These are phyloP conservation scores for Suillus tomentosus DNA, from an alignment of 768 basidiomycete species.

Conservation along the genomic window DNA sequence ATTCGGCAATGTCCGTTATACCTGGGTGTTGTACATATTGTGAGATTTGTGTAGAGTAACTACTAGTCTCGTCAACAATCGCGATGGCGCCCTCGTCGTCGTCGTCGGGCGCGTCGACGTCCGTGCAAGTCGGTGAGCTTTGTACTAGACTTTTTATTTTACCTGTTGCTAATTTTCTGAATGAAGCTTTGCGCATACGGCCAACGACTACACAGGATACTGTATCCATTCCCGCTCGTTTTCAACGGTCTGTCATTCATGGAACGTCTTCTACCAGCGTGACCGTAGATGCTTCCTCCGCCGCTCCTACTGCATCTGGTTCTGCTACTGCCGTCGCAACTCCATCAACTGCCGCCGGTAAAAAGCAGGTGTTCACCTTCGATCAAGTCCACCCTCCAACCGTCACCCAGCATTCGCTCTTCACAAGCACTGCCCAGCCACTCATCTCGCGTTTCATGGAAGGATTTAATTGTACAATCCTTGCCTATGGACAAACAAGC, in stretches of 20 bases:
- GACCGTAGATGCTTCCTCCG: slow-evolving; percentile 72
- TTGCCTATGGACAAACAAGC: slow-evolving; percentile 37
- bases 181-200: slow-evolving; percentile 83
- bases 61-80: slow-evolving; percentile 25
- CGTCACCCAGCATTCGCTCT: slow-evolving; percentile 84
- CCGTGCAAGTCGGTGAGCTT: slow-evolving; percentile 90
- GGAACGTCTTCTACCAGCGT: slow-evolving; percentile 74
- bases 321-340: slow-evolving; percentile 51
- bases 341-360: slow-evolving; percentile 51
- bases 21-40: background rate
- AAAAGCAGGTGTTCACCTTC: slow-evolving; percentile 88
- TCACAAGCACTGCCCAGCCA: slow-evolving; percentile 80
- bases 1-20: slow-evolving; percentile 7
- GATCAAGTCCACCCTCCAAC: slow-evolving; percentile 92
- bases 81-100: slow-evolving; percentile 76
- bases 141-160: background rate
- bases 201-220: slow-evolving; percentile 85
- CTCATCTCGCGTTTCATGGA: slow-evolving; percentile 86
- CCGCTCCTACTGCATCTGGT: slow-evolving; percentile 50
- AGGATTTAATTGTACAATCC: slow-evolving; percentile 90
- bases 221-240: slow-evolving; percentile 86
- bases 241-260: slow-evolving; percentile 89
- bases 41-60: slow-evolving; percentile 6
- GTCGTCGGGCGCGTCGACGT: slow-evolving; percentile 68
- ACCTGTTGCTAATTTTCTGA: slow-evolving; percentile 21